phyloP scores from a whole-genome alignment of 768 basidiomycete genomes.

The Xerocomellus intermedius region DNA sequence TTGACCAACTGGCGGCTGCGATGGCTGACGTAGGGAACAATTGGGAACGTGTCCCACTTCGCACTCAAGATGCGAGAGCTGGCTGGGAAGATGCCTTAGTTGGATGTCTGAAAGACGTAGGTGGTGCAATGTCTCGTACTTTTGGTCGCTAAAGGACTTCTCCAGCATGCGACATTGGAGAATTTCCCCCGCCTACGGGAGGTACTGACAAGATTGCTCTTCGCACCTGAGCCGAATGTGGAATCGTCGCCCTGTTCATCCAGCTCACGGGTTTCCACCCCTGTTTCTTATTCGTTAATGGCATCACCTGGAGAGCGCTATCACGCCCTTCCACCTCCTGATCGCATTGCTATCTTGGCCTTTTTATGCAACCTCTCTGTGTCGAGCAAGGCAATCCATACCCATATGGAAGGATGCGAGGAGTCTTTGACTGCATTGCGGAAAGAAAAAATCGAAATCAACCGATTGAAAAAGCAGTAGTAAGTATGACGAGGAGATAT shows the following conservation, averaged over 20 bases:
- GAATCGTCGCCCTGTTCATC: conserved; percentile 47
- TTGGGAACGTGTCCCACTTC: conserved; percentile 78
- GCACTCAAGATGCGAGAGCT: conserved; percentile 69
- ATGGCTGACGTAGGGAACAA: conserved; percentile 83
- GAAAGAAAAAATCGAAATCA: conserved; percentile 95
- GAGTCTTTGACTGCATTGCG: conserved; percentile 86
- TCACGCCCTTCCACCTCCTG: conserved; percentile 63
- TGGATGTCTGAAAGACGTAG: conserved; percentile 85
- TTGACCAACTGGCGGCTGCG: conserved; percentile 61
- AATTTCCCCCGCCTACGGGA: conserved; percentile 74
- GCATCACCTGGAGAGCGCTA: conserved; percentile 70
- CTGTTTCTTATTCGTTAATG: conserved; percentile 39
- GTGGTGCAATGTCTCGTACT: conserved; percentile 34
- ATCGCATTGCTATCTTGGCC: conserved; percentile 81
- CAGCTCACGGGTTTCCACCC: conserved; percentile 48
- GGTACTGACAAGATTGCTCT: conserved; percentile 70
- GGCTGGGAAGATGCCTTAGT: conserved; percentile 93
- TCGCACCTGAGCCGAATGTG: conserved; percentile 51
- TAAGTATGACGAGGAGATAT: conserved; percentile 42
- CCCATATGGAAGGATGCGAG: conserved; percentile 89
- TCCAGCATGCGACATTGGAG: conserved; percentile 68
- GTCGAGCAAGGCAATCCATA: conserved; percentile 85
- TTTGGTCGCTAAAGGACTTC: conserved; percentile 1
- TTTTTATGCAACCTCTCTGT: conserved; percentile 90
- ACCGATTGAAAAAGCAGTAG: conserved; percentile 86